These are phyloP conservation scores for Codiaeum variegatum DNA, from an alignment of 441 rosid species.

Conservation along the genomic window DNA sequence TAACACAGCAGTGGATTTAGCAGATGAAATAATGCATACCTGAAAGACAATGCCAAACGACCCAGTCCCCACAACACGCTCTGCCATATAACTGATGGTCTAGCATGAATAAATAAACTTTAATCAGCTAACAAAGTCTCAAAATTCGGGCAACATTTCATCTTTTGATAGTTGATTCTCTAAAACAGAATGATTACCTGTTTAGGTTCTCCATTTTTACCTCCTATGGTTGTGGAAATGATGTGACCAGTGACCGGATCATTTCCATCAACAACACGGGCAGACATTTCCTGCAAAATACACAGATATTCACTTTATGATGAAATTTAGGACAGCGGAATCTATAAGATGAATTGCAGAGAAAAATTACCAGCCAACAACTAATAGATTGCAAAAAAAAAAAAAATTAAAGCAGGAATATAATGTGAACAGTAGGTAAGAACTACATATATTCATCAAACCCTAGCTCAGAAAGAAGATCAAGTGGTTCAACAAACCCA, in stretches of 20 bases:
- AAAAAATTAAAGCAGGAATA: neutral
- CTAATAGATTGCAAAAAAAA: neutral
- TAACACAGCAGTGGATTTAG: neutral
- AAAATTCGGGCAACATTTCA: neutral
- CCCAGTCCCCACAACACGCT: constrained; percentile 91
- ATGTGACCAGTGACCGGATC: constrained; percentile 88
- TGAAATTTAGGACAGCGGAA: neutral
- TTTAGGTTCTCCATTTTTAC: constrained; percentile 92
- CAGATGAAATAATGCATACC: constrained; percentile 29
- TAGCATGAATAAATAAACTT: constrained; percentile 19
- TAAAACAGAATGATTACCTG: constrained; percentile 38
- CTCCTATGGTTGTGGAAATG: constrained; percentile 91
- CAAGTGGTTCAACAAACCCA: constrained; percentile 9
- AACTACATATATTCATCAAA: neutral
- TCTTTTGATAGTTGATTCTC: neutral
- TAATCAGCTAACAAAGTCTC: constrained; percentile 6
- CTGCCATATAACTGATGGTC: constrained; percentile 99
- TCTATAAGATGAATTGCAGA: neutral
- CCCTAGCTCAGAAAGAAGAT: neutral
- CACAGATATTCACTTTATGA: neutral
- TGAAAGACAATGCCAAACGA: constrained; percentile 95
- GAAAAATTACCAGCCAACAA: neutral
- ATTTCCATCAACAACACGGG: constrained; percentile 68
- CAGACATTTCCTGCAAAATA: constrained; percentile 66
- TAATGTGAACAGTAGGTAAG: neutral